phyloP scores from a whole-genome alignment of 1,284 basidiomycete species.

The Coriolopsis trogii region DNA sequence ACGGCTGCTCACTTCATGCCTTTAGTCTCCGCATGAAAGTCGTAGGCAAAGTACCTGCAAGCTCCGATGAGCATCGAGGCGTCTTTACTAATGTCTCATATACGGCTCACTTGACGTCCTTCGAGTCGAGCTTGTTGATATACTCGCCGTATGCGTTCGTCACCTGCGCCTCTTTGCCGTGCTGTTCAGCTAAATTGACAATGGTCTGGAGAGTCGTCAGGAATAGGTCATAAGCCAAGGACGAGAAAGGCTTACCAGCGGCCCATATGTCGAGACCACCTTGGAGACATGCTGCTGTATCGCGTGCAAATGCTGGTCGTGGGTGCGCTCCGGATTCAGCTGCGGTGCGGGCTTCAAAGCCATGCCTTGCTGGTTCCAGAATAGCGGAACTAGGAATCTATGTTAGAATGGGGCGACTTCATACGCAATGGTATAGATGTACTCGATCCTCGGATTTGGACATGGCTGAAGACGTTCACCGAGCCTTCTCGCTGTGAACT shows the following conservation, averaged over 20 bases:
- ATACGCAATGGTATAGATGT: conserved; percentile 29
- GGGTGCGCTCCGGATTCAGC: conserved; percentile 72
- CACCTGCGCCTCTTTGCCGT: conserved; percentile 84
- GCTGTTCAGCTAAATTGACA: conserved; percentile 89
- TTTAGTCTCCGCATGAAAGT: conserved; percentile 90
- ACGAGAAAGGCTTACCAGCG: conserved; percentile 55
- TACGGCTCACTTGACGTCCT: conserved; percentile 69
- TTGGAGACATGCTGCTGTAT: conserved; percentile 78
- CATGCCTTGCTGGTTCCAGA: conserved; percentile 86
- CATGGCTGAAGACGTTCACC: conserved; percentile 82
- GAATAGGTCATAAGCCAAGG: not conserved
- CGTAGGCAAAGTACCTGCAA: conserved; percentile 68
- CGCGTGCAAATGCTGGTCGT: conserved; percentile 71
- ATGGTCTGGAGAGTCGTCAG: conserved; percentile 55
- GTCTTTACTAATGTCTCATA: not conserved
- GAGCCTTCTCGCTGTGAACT: conserved; percentile 64
- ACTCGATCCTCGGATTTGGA: conserved; percentile 91
- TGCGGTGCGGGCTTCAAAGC: conserved; percentile 88
- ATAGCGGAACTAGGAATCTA: conserved; percentile 72
- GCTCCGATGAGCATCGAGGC: not conserved
- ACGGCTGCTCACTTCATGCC: conserved; percentile 80
- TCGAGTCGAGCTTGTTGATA: conserved; percentile 59
- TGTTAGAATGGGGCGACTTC: conserved; percentile 8
- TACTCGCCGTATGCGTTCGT: conserved; percentile 81
- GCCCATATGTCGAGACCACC: conserved; percentile 74